Evolutionary conservation across 805 yeast genomes (phyloP).

Genomic region (Hanseniaspora guilliermondii): DNA sequence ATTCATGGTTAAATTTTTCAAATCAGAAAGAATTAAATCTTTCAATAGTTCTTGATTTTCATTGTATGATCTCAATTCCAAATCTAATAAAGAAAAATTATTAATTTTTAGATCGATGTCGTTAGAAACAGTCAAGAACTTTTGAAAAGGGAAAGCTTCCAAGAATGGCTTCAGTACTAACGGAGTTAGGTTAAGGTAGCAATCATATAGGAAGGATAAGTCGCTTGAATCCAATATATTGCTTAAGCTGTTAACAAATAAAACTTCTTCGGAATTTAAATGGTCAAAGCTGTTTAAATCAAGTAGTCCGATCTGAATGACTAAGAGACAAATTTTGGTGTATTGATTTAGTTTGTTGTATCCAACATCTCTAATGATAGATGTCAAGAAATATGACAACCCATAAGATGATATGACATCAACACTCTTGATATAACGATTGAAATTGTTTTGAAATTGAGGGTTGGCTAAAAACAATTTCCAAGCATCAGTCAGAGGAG

Average conservation of each 20-base stretch:
- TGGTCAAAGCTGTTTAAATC: background rate
- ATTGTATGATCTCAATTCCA: background rate
- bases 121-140: background rate
- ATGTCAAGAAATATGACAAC: background rate
- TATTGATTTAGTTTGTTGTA: background rate
- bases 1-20: background rate
- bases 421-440: background rate
- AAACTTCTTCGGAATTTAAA: background rate
- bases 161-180: background rate
- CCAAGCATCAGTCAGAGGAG: background rate
- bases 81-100: background rate
- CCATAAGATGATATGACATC: background rate
- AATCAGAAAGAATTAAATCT: background rate
- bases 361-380: background rate
- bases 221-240: background rate
- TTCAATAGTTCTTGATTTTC: background rate
- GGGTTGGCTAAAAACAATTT: background rate
- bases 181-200: background rate
- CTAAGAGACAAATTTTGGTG: background rate
- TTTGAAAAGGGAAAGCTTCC: background rate
- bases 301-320: conserved; percentile 1
- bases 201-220: background rate
- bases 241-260: background rate
- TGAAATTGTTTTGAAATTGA: background rate
- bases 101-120: background rate